phyloP scores from a whole-genome alignment of 306 rosid species.

The Gastrolobium villosum region DNA sequence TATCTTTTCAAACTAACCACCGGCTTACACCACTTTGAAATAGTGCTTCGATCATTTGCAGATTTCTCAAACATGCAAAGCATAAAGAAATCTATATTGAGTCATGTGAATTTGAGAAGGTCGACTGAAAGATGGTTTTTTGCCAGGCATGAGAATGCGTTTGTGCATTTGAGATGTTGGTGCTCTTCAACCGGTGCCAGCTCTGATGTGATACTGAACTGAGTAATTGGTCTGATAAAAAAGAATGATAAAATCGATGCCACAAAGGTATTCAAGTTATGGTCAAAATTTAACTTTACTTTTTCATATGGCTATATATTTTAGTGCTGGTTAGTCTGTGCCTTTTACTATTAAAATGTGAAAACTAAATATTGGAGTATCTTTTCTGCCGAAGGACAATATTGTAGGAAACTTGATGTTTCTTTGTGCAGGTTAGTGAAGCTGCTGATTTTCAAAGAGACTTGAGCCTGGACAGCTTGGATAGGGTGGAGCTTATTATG shows the following conservation, averaged over 20 bases:
- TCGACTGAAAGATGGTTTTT: constrained; percentile 51
- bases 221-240: constrained; percentile 71
- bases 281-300: constrained; percentile 17
- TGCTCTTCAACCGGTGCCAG: constrained; percentile 54
- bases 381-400: background rate
- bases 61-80: constrained; percentile 63
- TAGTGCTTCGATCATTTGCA: constrained; percentile 36
- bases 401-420: constrained; percentile 21
- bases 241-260: constrained; percentile 69
- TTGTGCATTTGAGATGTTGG: constrained; percentile 47
- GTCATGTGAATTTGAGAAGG: constrained; percentile 58
- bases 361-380: background rate
- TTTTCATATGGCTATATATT: constrained; percentile 7
- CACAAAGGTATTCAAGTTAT: constrained; percentile 61
- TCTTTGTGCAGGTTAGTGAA: constrained; percentile 66
- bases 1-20: background rate
- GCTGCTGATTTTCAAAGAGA: constrained; percentile 87
- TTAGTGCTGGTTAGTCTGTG: background rate
- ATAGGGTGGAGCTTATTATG: constrained; percentile 87
- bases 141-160: constrained; percentile 44
- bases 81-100: constrained; percentile 67
- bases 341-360: constrained; percentile 34
- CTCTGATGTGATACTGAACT: constrained; percentile 58
- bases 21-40: background rate
- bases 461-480: constrained; percentile 83